Percentiles rank a stretch among this genome's conserved stretches.
Conservation (phyloP, 495 filamentous ascomycete genomes). For the Aspergillus biplanus region DNA sequence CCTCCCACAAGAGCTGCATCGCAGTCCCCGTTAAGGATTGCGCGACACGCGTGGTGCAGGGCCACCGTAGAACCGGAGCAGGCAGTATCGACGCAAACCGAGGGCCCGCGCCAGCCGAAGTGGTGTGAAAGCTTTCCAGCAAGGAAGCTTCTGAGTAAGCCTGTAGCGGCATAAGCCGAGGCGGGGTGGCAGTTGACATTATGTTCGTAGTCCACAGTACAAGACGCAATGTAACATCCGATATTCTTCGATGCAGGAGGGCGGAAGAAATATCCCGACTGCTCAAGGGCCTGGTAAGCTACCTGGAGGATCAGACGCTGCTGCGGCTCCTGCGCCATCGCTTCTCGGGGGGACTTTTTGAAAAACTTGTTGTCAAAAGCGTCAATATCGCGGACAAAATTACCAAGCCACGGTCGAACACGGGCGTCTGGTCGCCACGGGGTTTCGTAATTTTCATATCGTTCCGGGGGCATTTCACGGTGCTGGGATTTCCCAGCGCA, state of each 20-base stretch:
- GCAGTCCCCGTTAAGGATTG: slow-evolving; percentile 44
- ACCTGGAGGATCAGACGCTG: slow-evolving; percentile 53
- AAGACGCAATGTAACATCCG: slow-evolving; percentile 42
- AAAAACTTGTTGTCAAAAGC: slow-evolving; percentile 60
- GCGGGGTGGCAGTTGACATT: slow-evolving; percentile 41
- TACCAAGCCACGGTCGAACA: slow-evolving; percentile 47
- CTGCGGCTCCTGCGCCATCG: slow-evolving; percentile 54
- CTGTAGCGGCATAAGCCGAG: slow-evolving; percentile 44
- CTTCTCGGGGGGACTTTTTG: slow-evolving; percentile 50
- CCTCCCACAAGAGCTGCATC: slow-evolving; percentile 45
- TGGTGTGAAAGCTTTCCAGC: slow-evolving; percentile 43
- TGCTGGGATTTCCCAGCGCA: slow-evolving; percentile 48
- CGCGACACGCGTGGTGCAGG: slow-evolving; percentile 42
- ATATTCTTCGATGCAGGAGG: slow-evolving; percentile 23
- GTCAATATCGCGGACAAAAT: slow-evolving; percentile 49
- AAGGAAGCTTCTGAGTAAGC: slow-evolving; percentile 39
- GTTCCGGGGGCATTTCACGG: slow-evolving; percentile 37
- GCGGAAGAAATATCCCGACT: slow-evolving; percentile 43
- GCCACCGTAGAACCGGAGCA: slow-evolving; percentile 51
- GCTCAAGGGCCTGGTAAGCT: slow-evolving; percentile 54
- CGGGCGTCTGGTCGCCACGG: slow-evolving; percentile 35
- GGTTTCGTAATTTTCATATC: slow-evolving; percentile 40
- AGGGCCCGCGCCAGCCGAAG: slow-evolving; percentile 57
- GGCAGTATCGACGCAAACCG: slow-evolving; percentile 48
- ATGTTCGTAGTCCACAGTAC: slow-evolving; percentile 40